phyloP scores from a whole-genome alignment of 2,329 filamentous ascomycete species.

The Colletotrichum sp. region DNA sequence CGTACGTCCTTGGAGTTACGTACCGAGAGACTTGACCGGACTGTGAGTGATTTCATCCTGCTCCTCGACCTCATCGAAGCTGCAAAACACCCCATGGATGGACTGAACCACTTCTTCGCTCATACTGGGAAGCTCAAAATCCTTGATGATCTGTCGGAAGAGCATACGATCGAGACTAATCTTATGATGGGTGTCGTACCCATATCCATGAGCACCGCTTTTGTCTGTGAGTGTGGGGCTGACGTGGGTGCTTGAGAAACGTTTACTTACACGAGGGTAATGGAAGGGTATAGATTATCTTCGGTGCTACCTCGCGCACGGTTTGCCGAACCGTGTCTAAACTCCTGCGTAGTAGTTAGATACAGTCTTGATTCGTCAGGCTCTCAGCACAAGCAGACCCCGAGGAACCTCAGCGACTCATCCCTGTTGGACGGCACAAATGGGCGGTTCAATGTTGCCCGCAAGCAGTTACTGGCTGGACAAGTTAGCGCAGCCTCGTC shows the following conservation, averaged over 20 bases:
- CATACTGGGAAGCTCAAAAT: neutral
- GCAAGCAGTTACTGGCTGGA: neutral
- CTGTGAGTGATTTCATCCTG: neutral
- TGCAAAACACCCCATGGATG: neutral
- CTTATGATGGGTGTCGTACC: neutral
- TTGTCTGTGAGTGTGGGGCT: neutral
- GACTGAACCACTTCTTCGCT: neutral
- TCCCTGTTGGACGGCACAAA: neutral
- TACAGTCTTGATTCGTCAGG: neutral
- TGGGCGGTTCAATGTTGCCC: neutral
- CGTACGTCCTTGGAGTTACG: neutral
- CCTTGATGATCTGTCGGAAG: neutral
- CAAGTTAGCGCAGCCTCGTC: neutral
- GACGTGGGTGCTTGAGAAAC: neutral
- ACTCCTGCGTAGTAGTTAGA: neutral
- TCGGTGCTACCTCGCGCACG: neutral
- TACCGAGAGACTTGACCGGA: neutral
- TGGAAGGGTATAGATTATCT: neutral
- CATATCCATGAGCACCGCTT: neutral
- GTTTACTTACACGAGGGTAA: neutral
- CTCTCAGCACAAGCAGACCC: neutral
- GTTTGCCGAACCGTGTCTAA: neutral
- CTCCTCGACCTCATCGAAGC: neutral
- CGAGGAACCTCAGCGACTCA: neutral
- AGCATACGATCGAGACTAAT: neutral